Conservation (phyloP, 495 filamentous ascomycete species). For the Penicillium argentinense region DNA sequence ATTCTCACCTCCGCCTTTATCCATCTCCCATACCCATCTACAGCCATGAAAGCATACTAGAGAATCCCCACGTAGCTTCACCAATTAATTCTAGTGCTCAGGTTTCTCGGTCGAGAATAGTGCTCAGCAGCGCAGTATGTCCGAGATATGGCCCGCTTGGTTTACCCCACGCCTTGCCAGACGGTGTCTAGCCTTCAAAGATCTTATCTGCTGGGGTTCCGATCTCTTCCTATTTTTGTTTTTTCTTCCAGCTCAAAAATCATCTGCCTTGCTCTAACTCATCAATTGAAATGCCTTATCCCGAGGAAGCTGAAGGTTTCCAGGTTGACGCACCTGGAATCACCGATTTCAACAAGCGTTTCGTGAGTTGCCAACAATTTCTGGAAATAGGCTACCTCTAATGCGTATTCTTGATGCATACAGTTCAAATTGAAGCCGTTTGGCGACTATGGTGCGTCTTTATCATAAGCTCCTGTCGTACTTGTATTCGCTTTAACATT, state of each 20-base stretch:
- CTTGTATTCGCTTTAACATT: slow-evolving; percentile 1
- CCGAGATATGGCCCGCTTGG: too few species aligned
- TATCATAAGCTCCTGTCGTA: background rate
- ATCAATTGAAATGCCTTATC: slow-evolving; percentile 80
- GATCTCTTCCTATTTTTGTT: too few species aligned
- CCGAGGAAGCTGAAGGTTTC: slow-evolving; percentile 75
- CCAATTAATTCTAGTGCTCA: too few species aligned
- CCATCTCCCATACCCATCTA: too few species aligned
- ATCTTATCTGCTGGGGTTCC: too few species aligned
- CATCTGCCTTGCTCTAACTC: background rate
- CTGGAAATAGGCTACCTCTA: background rate
- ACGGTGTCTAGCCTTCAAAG: too few species aligned
- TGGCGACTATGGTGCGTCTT: slow-evolving; percentile 53
- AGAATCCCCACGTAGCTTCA: too few species aligned
- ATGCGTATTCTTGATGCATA: background rate
- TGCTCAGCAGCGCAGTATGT: too few species aligned
- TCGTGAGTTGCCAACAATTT: slow-evolving; percentile 42
- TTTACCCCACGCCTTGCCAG: too few species aligned
- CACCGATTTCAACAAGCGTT: slow-evolving; percentile 63
- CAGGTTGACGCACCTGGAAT: slow-evolving; percentile 62
- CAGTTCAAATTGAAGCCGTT: slow-evolving; percentile 80
- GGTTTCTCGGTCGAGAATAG: too few species aligned
- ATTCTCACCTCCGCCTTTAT: too few species aligned
- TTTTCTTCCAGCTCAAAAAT: background rate
- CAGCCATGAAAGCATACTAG: too few species aligned